Evolutionary conservation across 2,329 filamentous ascomycete genomes (phyloP).

Genomic region (Hawksworthiomyces lignivorus): DNA sequence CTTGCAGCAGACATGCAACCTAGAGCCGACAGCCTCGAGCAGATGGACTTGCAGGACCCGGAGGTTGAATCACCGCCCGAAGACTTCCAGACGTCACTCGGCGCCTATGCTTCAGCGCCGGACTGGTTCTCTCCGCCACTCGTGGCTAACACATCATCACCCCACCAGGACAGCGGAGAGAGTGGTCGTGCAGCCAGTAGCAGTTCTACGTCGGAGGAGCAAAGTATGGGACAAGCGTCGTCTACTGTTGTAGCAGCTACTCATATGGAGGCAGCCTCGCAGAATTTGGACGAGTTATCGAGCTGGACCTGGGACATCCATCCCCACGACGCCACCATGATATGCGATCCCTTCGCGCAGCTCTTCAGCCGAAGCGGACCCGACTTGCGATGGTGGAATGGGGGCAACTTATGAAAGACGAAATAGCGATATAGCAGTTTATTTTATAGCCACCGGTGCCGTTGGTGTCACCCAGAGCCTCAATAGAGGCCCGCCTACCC

Average conservation of each 20-base stretch:
- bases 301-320: conserved; percentile 1
- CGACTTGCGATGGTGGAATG: conserved; percentile 2
- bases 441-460: too few species aligned
- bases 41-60: neutral
- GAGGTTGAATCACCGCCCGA: neutral
- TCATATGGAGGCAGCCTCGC: too few species aligned
- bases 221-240: too few species aligned
- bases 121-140: conserved; percentile 1
- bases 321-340: neutral
- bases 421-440: too few species aligned
- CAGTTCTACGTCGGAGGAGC: too few species aligned
- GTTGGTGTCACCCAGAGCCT: too few species aligned
- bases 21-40: neutral
- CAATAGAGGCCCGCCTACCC: too few species aligned
- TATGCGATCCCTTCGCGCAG: conserved; percentile 3
- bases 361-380: neutral
- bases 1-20: neutral
- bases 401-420: neutral
- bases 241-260: too few species aligned
- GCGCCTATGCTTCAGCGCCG: neutral
- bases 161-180: too few species aligned
- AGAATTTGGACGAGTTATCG: neutral
- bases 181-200: too few species aligned
- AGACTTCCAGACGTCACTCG: neutral
- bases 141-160: too few species aligned